A percentile compares a stretch with the other conserved stretches of the same genome.
phyloP scores from a whole-genome alignment of 192 early-diverging fungal genomes.

The Umbelopsis sp. region DNA sequence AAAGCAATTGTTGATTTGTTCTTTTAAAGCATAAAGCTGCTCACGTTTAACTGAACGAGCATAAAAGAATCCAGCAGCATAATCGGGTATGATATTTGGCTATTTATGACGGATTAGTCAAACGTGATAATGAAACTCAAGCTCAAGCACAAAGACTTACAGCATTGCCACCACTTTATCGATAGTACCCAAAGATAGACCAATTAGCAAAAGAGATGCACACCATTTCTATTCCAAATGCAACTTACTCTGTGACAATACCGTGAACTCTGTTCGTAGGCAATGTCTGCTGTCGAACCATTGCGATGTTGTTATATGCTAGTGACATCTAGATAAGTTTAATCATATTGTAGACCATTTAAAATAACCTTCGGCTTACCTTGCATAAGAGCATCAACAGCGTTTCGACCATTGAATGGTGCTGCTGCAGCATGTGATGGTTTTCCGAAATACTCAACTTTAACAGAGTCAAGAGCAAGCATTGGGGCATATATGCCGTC shows the following conservation, averaged over 20 bases:
- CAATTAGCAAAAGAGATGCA: background rate
- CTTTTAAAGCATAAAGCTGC: slow-evolving; percentile 46
- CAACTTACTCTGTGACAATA: slow-evolving; percentile 51
- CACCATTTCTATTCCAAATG: background rate
- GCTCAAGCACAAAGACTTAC: slow-evolving; percentile 21
- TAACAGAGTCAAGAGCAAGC: slow-evolving; percentile 43
- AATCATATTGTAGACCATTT: background rate
- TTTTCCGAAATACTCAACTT: slow-evolving; percentile 58
- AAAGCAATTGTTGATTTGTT: slow-evolving; percentile 50
- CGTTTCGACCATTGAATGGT: slow-evolving; percentile 65
- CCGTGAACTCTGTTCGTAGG: slow-evolving; percentile 61
- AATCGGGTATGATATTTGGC: slow-evolving; percentile 63
- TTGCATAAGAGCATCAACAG: slow-evolving; percentile 61
- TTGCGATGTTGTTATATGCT: slow-evolving; percentile 55
- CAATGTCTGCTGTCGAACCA: slow-evolving; percentile 61
- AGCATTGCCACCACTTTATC: slow-evolving; percentile 42
- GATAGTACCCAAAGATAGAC: slow-evolving; percentile 22
- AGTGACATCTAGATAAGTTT: background rate
- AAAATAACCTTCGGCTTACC: background rate
- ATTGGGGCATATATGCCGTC: slow-evolving; percentile 34
- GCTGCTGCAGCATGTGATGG: slow-evolving; percentile 59
- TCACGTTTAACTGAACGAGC: slow-evolving; percentile 51
- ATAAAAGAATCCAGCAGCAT: slow-evolving; percentile 49
- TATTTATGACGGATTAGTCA: slow-evolving; percentile 13
- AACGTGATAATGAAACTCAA: background rate